Conservation (phyloP, 176 grass and related monocot genomes). For the Aegilops speltoides region DNA sequence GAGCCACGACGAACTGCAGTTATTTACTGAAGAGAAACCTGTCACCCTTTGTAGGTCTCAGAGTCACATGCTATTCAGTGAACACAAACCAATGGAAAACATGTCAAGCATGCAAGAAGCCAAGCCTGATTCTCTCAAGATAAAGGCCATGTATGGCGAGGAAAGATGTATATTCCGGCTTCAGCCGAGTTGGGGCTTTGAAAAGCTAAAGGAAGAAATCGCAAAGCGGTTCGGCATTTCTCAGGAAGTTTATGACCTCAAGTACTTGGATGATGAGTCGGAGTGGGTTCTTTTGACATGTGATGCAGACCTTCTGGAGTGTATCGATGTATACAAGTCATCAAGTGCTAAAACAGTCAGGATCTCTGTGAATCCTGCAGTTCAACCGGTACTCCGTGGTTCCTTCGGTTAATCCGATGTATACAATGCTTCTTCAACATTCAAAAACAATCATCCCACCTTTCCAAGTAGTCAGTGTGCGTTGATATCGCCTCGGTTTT, state of each 20-base stretch:
- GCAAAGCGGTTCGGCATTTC: constrained; percentile 56
- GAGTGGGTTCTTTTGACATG: constrained; percentile 97
- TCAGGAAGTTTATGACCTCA: constrained; percentile 44
- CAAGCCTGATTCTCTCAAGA: constrained; percentile 65
- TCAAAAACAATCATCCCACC: neutral
- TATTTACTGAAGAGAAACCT: constrained; percentile 42
- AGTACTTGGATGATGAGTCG: constrained; percentile 96
- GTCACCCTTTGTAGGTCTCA: constrained; percentile 31
- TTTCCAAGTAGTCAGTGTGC: constrained; percentile 6
- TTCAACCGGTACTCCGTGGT: constrained; percentile 30
- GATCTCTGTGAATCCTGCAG: constrained; percentile 55
- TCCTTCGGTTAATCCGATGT: constrained; percentile 42
- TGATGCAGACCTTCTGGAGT: constrained; percentile 86
- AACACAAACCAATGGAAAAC: constrained; percentile 40
- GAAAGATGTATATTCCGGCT: constrained; percentile 92
- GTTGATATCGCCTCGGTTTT: neutral
- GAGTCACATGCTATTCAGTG: constrained; percentile 38
- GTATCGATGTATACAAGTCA: constrained; percentile 78
- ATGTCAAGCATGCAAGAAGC: constrained; percentile 26
- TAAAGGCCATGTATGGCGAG: constrained; percentile 86
- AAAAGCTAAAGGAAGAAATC: constrained; percentile 84
- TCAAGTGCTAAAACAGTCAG: constrained; percentile 66
- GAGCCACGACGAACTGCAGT: constrained; percentile 22
- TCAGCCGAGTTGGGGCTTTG: constrained; percentile 68
- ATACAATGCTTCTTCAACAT: constrained; percentile 12